Conservation (phyloP, 2,329 filamentous ascomycete species). For the Chalara sp. region DNA sequence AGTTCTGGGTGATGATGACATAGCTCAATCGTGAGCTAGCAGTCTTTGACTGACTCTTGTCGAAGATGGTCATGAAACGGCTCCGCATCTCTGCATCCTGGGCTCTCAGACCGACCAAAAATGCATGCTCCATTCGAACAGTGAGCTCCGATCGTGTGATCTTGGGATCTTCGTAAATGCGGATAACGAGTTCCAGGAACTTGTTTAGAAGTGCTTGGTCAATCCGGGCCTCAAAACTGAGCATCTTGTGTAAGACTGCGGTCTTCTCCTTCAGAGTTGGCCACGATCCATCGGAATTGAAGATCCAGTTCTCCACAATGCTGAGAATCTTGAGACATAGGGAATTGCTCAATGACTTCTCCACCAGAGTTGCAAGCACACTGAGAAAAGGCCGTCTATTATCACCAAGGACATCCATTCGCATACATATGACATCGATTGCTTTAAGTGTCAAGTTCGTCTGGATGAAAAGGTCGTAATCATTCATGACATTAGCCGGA, state of each 20-base stretch:
- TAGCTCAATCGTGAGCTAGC: conserved; percentile 85
- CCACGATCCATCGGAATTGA: conserved; percentile 89
- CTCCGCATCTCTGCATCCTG: conserved; percentile 96
- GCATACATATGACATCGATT: conserved; percentile 83
- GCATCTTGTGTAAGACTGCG: conserved; percentile 97
- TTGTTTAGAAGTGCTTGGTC: conserved; percentile 84
- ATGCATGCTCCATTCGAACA: conserved; percentile 95
- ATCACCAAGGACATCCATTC: conserved; percentile 89
- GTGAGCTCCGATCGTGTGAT: conserved; percentile 93
- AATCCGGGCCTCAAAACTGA: conserved; percentile 80
- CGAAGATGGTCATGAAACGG: conserved; percentile 93
- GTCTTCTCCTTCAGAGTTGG: conserved; percentile 98
- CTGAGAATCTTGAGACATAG: conserved; percentile 89
- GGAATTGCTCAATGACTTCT: conserved; percentile 81
- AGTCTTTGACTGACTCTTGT: conserved; percentile 87
- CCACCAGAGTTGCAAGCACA: conserved; percentile 87
- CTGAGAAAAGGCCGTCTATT: conserved; percentile 90
- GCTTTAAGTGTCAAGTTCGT: conserved; percentile 90
- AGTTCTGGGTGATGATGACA: conserved; percentile 87
- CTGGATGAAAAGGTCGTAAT: conserved; percentile 81
- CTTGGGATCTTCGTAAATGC: conserved; percentile 96
- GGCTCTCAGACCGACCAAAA: conserved; percentile 88
- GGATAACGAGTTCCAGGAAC: conserved; percentile 92
- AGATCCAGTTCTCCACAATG: conserved; percentile 95
- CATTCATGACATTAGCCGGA: conserved; percentile 52